phyloP scores from a whole-genome alignment of 1,139 yeast species.

The Suhomyces atakaporum region DNA sequence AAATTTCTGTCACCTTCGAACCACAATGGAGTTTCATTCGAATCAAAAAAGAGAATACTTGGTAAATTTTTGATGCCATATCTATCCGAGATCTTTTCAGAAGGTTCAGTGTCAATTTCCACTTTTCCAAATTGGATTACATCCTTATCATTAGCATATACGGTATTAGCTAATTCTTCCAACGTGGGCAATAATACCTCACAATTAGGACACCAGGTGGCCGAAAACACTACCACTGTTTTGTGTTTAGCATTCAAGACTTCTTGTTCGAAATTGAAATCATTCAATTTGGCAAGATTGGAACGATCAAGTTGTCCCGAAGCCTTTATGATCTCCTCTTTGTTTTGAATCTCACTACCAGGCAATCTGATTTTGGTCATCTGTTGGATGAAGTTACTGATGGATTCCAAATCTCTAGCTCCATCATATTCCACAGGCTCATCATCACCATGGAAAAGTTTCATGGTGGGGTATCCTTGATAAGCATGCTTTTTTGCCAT shows the following conservation, averaged over 20 bases:
- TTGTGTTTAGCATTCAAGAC: constrained; percentile 27
- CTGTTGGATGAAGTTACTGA: constrained; percentile 49
- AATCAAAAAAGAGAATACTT: constrained; percentile 50
- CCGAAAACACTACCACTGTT: constrained; percentile 40
- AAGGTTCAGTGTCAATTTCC: constrained; percentile 46
- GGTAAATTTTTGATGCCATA: constrained; percentile 55
- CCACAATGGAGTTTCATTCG: constrained; percentile 36
- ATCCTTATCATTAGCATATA: constrained; percentile 33
- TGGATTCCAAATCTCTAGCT: constrained; percentile 44
- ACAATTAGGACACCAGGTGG: constrained; percentile 39
- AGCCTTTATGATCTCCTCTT: constrained; percentile 6
- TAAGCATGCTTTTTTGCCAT: constrained; percentile 57
- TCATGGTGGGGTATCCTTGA: constrained; percentile 67
- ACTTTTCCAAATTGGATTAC: constrained; percentile 48
- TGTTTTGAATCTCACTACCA: constrained; percentile 5
- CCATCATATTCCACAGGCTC: constrained; percentile 54
- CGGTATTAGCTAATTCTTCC: constrained; percentile 33
- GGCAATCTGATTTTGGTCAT: constrained; percentile 31
- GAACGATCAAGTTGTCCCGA: constrained; percentile 14
- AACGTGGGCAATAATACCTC: constrained; percentile 30
- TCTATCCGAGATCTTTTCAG: constrained; percentile 41
- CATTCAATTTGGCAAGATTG: constrained; percentile 32
- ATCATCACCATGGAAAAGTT: constrained; percentile 54
- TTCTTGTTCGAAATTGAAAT: constrained; percentile 34
- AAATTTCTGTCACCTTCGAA: constrained; percentile 47